These are phyloP conservation scores for Dissophora globulifera DNA, from an alignment of 192 early-diverging fungal species.

Conservation along the genomic window DNA sequence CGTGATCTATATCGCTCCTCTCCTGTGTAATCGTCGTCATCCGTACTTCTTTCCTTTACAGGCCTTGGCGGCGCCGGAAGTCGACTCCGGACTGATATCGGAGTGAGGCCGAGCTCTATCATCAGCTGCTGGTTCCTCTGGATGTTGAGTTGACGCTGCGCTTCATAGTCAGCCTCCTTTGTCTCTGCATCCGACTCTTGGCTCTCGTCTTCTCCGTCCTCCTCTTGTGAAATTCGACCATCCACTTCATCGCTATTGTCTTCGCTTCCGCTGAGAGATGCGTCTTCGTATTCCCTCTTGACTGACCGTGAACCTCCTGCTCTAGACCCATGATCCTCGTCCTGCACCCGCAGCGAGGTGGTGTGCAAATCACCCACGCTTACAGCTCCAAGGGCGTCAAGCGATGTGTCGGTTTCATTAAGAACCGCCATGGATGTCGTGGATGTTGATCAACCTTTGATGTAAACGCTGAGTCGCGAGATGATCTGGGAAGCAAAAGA, in stretches of 20 bases:
- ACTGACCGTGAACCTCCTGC: background rate
- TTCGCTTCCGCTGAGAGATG: too few relatives aligned
- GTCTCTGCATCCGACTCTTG: too few relatives aligned
- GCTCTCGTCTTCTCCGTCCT: background rate
- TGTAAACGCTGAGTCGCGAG: too few relatives aligned
- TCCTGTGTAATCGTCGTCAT: constrained; percentile 17
- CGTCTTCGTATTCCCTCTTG: too few relatives aligned
- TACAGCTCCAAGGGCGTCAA: background rate
- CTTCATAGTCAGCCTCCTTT: constrained; percentile 54
- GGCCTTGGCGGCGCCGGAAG: background rate
- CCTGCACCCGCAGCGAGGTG: background rate
- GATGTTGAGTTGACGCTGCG: constrained; percentile 55
- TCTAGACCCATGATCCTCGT: background rate
- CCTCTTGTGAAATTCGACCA: background rate
- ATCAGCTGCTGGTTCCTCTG: constrained; percentile 55
- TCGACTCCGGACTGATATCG: background rate
- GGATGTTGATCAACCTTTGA: too few relatives aligned
- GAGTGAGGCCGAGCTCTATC: constrained; percentile 51
- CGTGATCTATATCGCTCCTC: background rate
- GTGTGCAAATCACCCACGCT: background rate
- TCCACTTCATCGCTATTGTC: background rate
- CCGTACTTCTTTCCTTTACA: background rate
- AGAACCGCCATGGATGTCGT: background rate
- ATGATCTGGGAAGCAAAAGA: too few relatives aligned
- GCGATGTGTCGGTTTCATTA: background rate